A percentile compares a stretch with the other conserved stretches of the same genome.
Conservation (phyloP, 768 basidiomycete genomes). For the Auricularia sp. region DNA sequence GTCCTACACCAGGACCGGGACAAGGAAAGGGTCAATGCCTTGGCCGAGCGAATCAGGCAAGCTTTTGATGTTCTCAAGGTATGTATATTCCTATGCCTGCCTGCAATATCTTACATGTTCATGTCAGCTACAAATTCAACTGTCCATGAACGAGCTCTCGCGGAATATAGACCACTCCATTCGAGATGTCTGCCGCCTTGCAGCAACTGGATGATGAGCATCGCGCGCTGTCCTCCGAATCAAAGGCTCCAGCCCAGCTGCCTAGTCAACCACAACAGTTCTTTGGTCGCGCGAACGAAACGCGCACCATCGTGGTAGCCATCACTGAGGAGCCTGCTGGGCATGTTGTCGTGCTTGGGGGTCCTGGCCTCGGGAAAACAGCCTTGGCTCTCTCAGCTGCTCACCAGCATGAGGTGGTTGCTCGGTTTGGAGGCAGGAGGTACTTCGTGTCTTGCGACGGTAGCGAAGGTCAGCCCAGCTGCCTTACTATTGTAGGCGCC, state of each 20-base stretch:
- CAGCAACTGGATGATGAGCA: no score
- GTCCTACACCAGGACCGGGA: neutral
- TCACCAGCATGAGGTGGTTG: slow-evolving; percentile 15
- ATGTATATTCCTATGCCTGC: neutral
- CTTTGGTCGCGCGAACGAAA: neutral
- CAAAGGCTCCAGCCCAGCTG: neutral
- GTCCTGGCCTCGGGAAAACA: slow-evolving; percentile 33
- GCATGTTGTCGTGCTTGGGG: slow-evolving; percentile 14
- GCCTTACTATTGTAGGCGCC: neutral
- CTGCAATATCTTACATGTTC: neutral
- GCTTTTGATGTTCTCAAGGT: neutral
- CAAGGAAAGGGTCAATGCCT: neutral
- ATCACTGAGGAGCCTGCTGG: neutral
- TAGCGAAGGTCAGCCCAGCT: neutral
- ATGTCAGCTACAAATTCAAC: neutral
- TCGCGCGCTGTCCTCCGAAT: no score
- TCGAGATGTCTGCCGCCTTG: neutral
- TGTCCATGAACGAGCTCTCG: neutral
- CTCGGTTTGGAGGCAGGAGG: slow-evolving; percentile 16
- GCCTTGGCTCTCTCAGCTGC: slow-evolving; percentile 26
- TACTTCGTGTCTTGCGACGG: slow-evolving; percentile 28
- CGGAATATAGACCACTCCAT: no score
- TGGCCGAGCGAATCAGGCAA: neutral
- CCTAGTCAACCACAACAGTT: neutral
- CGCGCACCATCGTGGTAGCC: neutral